These are phyloP conservation scores for Schizophyllum commune DNA, from an alignment of 1,284 basidiomycete genomes.

Conservation along the genomic window DNA sequence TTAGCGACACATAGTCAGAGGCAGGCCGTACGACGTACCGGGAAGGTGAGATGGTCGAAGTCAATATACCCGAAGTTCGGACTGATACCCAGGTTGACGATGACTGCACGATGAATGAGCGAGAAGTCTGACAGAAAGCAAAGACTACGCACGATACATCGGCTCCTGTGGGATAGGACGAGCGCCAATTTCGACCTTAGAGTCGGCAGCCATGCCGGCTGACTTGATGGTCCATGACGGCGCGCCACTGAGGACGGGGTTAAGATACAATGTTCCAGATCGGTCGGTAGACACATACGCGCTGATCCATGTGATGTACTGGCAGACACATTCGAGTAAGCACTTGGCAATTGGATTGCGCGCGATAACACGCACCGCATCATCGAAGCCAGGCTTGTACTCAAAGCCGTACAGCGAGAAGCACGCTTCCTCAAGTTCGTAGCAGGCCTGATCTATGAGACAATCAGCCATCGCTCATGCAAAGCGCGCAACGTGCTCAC, in stretches of 20 bases:
- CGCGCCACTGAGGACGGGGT: slow-evolving; percentile 30
- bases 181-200: slow-evolving; percentile 45
- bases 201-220: slow-evolving; percentile 55
- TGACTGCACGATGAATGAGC: background rate
- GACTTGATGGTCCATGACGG: slow-evolving; percentile 61
- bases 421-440: slow-evolving; percentile 48
- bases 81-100: slow-evolving; percentile 4
- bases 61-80: background rate
- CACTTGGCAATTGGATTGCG: background rate
- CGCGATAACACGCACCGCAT: slow-evolving; percentile 19
- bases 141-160: slow-evolving; percentile 37
- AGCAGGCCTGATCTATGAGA: slow-evolving; percentile 31
- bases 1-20: background rate
- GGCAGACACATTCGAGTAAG: background rate
- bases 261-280: background rate
- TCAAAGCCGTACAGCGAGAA: background rate
- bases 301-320: slow-evolving; percentile 16
- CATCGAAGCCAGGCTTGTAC: slow-evolving; percentile 23
- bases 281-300: background rate
- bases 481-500: slow-evolving; percentile 26
- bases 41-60: background rate
- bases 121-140: slow-evolving; percentile 2
- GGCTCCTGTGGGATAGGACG: slow-evolving; percentile 66
- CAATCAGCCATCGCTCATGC: background rate
- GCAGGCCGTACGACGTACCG: background rate